Evolutionary conservation across 2,329 filamentous ascomycete genomes (phyloP).

Genomic region (Sporothrix euskadiensis): DNA sequence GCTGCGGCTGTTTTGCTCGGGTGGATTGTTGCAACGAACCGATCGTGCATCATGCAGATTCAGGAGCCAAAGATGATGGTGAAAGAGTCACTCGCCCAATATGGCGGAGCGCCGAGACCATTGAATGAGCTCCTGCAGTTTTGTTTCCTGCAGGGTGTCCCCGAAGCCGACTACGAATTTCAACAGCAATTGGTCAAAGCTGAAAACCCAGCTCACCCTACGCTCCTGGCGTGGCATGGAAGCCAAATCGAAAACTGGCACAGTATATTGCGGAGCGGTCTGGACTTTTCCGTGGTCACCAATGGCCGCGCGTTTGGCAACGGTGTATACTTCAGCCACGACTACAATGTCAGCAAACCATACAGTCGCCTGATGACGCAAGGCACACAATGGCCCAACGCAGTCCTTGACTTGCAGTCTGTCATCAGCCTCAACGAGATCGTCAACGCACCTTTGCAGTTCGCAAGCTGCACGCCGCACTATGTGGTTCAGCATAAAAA

Average conservation of each 20-base stretch:
- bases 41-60: slow-evolving; percentile 81
- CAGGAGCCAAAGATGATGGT: slow-evolving; percentile 43
- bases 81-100: neutral
- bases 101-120: neutral
- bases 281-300: slow-evolving; percentile 64
- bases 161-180: slow-evolving; percentile 81
- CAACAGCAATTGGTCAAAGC: slow-evolving; percentile 56
- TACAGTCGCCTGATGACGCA: slow-evolving; percentile 45
- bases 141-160: slow-evolving; percentile 81
- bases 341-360: slow-evolving; percentile 55
- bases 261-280: slow-evolving; percentile 77
- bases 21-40: slow-evolving; percentile 89
- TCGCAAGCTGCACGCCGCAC: slow-evolving; percentile 56
- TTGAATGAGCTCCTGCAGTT: slow-evolving; percentile 70
- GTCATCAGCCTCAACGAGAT: slow-evolving; percentile 82
- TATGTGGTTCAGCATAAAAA: slow-evolving; percentile 74
- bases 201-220: slow-evolving; percentile 55
- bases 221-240: slow-evolving; percentile 85
- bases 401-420: slow-evolving; percentile 57
- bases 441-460: slow-evolving; percentile 69
- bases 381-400: slow-evolving; percentile 61
- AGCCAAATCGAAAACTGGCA: slow-evolving; percentile 81
- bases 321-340: slow-evolving; percentile 75
- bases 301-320: slow-evolving; percentile 74
- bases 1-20: slow-evolving; percentile 69